Percentiles rank a stretch among this genome's conserved stretches.
Conservation (phyloP, 257 asterid genomes). For the Thymus quinquecostatus region DNA sequence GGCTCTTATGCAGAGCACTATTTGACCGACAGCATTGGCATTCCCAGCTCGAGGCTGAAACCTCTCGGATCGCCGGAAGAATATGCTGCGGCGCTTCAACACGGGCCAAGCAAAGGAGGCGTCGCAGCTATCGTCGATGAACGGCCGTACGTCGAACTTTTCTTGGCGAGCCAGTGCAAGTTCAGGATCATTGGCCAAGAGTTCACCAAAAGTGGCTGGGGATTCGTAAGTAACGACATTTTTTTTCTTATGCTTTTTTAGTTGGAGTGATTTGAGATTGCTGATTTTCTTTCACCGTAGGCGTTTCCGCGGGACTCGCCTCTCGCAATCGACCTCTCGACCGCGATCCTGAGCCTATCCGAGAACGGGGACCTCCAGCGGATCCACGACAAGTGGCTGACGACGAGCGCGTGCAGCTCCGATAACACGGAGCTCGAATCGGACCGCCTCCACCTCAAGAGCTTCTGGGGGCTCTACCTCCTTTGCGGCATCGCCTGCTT, state of each 20-base stretch:
- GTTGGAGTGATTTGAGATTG: not conserved
- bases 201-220: slow-evolving; percentile 70
- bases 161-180: slow-evolving; percentile 63
- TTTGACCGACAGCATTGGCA: slow-evolving; percentile 48
- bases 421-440: slow-evolving; percentile 59
- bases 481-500: slow-evolving; percentile 74
- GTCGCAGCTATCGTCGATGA: slow-evolving; percentile 66
- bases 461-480: slow-evolving; percentile 83
- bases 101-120: slow-evolving; percentile 58
- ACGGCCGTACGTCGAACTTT: slow-evolving; percentile 61
- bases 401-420: slow-evolving; percentile 53
- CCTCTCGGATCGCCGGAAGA: slow-evolving; percentile 59
- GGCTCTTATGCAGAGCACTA: slow-evolving; percentile 62
- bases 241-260: not conserved
- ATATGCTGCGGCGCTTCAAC: slow-evolving; percentile 53
- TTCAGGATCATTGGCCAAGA: slow-evolving; percentile 62
- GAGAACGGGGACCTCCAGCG: slow-evolving; percentile 95
- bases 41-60: slow-evolving; percentile 51
- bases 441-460: slow-evolving; percentile 64
- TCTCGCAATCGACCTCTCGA: slow-evolving; percentile 60
- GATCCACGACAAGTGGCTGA: slow-evolving; percentile 94
- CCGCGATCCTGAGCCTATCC: slow-evolving; percentile 71
- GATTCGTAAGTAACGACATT: slow-evolving; percentile 50
- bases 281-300: slow-evolving; percentile 30
- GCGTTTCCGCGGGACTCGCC: slow-evolving; percentile 75